These are phyloP conservation scores for Candolleomyces eurysporus DNA, from an alignment of 768 basidiomycete genomes.

Conservation along the genomic window DNA sequence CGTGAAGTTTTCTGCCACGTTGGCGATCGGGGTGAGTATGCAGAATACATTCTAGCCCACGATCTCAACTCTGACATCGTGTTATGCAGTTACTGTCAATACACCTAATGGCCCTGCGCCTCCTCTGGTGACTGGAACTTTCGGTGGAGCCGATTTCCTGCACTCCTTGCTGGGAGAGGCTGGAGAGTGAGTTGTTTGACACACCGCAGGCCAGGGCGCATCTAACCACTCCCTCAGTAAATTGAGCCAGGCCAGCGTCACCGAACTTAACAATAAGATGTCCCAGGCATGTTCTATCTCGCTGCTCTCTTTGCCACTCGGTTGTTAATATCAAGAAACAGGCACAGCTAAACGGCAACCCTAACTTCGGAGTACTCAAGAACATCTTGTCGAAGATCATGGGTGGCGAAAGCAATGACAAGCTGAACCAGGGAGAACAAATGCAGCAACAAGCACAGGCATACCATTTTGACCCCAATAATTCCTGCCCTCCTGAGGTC, in stretches of 20 bases:
- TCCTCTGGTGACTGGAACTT: conserved; percentile 67
- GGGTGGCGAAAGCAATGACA: conserved; percentile 45
- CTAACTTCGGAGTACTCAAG: conserved; percentile 38
- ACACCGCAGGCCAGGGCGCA: background rate
- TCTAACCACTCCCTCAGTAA: conserved; percentile 33
- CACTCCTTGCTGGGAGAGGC: conserved; percentile 66
- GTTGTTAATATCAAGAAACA: conserved; percentile 6
- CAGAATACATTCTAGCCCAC: background rate
- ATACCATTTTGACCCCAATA: conserved; percentile 60
- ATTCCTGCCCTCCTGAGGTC: conserved; percentile 63
- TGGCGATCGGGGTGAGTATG: conserved; percentile 50
- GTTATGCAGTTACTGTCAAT: conserved; percentile 37
- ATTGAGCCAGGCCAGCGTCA: conserved; percentile 59
- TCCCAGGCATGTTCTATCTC: conserved; percentile 25
- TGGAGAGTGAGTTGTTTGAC: conserved; percentile 44
- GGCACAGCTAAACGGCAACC: conserved; percentile 32
- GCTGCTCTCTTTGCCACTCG: too few species aligned
- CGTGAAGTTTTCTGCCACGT: conserved; percentile 77
- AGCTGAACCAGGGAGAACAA: conserved; percentile 52
- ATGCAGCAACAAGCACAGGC: conserved; percentile 55
- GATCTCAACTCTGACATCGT: conserved; percentile 5
- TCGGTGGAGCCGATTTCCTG: conserved; percentile 67
- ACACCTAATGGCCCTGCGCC: conserved; percentile 56
- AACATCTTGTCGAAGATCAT: conserved; percentile 48
- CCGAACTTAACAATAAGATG: conserved; percentile 54